Base-by-base conservation (phyloP, 169 alveolate genomes). In the Cryptosporidium ryanae region DNA sequence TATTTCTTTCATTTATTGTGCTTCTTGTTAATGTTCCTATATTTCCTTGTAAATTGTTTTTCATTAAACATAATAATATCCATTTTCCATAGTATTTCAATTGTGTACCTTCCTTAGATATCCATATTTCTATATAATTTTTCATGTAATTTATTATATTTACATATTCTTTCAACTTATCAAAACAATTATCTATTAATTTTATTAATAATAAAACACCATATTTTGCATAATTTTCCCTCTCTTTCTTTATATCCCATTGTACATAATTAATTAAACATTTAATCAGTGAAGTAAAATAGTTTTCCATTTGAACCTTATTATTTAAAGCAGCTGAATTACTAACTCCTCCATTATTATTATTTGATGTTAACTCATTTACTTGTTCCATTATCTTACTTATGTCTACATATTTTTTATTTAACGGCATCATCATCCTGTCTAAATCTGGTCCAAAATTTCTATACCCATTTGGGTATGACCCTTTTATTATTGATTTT, bases 231-330 rank as follows among this genome's bases (percentile, higher is more conserved):
- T 76, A 76, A 59, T 76, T 76, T 29, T 76, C 71, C 25, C 87
- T 76, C 13, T 61, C 87, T 55, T 76, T 76, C 12, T 76, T 76
- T n/a, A 76, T 61, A 76, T 76, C 87, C 87, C 87, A 76, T 12
- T 76, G 87, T 25, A 76, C 63, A 31, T 44, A 76, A 7, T 76
- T 63, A 3, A 76, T 63, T 2, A 76, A 52, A 27, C 64, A 76
- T 34, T 76, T 76, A 21, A 76, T 17, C 2, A 61, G 61, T 12
- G 48, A 55, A 15, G 59, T 23, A 43, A 44, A 76, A 76, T 61
- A 61, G 13, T 76, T 61, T n/a, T 76, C 87, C 13, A 27, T 21
- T 38, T 38, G 46, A 10, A 4, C 46, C 8, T 38, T 38, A 38
- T 38, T 38, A 10, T 48, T 63, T 59, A n/a, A 32, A 17, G 5